Evolutionary conservation across 176 grass and related monocot genomes (phyloP).

Genomic region (Zea luxurians): DNA sequence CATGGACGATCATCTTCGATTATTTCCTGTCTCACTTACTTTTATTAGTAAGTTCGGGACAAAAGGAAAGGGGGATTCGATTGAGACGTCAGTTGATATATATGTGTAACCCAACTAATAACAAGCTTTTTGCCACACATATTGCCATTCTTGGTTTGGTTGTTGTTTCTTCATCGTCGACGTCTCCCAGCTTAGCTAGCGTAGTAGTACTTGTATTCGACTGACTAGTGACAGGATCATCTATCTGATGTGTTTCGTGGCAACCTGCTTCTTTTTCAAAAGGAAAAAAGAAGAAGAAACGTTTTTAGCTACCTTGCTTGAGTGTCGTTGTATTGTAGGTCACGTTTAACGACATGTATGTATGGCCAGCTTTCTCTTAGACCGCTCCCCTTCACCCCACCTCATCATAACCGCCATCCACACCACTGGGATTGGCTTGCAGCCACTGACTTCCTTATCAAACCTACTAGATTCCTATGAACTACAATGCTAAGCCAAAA

Average conservation of each 20-base stretch:
- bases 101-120: not conserved
- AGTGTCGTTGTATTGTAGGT: not conserved
- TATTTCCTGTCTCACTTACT: not conserved
- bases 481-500: no score
- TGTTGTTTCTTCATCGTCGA: constrained; percentile 1
- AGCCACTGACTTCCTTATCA: no score
- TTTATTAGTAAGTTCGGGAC: not conserved
- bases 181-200: not conserved
- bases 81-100: not conserved
- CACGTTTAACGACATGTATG: not conserved
- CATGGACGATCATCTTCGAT: not conserved
- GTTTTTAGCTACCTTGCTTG: not conserved
- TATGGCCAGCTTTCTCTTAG: no score
- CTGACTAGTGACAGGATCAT: constrained; percentile 6
- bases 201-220: not conserved
- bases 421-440: no score
- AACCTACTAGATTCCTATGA: no score
- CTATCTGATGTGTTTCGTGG: not conserved
- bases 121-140: not conserved
- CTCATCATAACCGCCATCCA: no score
- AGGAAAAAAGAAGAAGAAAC: not conserved
- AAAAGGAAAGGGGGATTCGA: not conserved
- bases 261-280: not conserved
- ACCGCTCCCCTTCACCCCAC: no score
- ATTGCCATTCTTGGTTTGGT: not conserved